These are phyloP conservation scores for Cyclotella atomus DNA, from an alignment of 108 stramenopile species.

Conservation along the genomic window DNA sequence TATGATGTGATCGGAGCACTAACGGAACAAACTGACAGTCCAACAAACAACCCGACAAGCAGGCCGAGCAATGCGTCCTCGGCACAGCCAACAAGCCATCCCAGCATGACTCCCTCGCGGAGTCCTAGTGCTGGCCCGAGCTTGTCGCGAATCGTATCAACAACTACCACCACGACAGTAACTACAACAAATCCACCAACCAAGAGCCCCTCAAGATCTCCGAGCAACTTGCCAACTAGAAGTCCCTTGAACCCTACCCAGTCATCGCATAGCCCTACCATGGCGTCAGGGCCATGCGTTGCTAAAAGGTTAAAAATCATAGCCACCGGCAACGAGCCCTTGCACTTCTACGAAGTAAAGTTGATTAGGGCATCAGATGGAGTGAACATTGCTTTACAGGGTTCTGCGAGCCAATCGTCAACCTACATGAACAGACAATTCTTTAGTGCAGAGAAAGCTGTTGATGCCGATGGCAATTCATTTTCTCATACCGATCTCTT, in stretches of 20 bases:
- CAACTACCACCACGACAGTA: too few relatives aligned
- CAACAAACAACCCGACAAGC: not conserved
- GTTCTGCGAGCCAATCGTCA: not conserved
- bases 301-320: not conserved
- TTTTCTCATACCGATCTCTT: not conserved
- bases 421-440: not conserved
- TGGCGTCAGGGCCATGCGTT: too few relatives aligned
- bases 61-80: not conserved
- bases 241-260: too few relatives aligned
- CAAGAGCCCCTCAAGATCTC: not conserved
- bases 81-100: not conserved
- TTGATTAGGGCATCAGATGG: not conserved
- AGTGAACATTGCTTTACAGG: not conserved
- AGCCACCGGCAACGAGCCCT: not conserved
- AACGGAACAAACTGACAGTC: not conserved
- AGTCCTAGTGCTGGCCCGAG: not conserved
- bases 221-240: too few relatives aligned
- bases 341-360: not conserved
- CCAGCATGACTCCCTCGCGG: not conserved
- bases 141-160: not conserved
- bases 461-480: not conserved
- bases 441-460: not conserved
- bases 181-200: not conserved
- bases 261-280: too few relatives aligned
- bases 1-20: constrained; percentile 5